phyloP scores from a whole-genome alignment of 2,329 filamentous ascomycete genomes.

The Microdochium trichocladiopsis region DNA sequence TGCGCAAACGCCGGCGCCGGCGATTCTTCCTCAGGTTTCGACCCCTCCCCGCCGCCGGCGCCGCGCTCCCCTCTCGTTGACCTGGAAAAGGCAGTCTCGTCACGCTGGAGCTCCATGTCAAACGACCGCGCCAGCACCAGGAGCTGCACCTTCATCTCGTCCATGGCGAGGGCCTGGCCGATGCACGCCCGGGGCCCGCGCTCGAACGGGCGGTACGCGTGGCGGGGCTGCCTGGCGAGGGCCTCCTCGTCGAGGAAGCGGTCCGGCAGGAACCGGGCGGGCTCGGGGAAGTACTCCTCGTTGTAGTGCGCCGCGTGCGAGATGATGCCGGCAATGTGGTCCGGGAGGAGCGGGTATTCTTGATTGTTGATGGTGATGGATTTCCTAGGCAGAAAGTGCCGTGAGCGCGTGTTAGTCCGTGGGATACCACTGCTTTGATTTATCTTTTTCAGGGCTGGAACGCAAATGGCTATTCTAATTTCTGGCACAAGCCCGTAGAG shows the following conservation, averaged over 20 bases:
- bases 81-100: too few relatives aligned
- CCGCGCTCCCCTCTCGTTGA: neutral
- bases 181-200: conserved; percentile 26
- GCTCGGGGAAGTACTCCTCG: conserved; percentile 26
- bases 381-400: neutral
- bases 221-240: conserved; percentile 11
- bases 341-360: conserved; percentile 27
- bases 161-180: conserved; percentile 25
- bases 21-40: too few relatives aligned
- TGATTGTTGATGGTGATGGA: conserved; percentile 20
- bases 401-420: neutral
- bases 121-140: conserved; percentile 13
- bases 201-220: conserved; percentile 28
- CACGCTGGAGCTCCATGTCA: conserved; percentile 8
- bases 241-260: conserved; percentile 24
- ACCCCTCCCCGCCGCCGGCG: too few relatives aligned
- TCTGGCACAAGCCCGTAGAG: neutral
- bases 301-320: conserved; percentile 18
- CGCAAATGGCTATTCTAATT: too few relatives aligned
- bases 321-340: conserved; percentile 20
- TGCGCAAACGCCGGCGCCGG: neutral
- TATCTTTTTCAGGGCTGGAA: too few relatives aligned
- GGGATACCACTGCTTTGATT: too few relatives aligned
- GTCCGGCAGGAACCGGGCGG: conserved; percentile 31
- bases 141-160: conserved; percentile 22